Base-by-base conservation (phyloP, 306 rosid genomes). In the Dryas alaskensis region DNA sequence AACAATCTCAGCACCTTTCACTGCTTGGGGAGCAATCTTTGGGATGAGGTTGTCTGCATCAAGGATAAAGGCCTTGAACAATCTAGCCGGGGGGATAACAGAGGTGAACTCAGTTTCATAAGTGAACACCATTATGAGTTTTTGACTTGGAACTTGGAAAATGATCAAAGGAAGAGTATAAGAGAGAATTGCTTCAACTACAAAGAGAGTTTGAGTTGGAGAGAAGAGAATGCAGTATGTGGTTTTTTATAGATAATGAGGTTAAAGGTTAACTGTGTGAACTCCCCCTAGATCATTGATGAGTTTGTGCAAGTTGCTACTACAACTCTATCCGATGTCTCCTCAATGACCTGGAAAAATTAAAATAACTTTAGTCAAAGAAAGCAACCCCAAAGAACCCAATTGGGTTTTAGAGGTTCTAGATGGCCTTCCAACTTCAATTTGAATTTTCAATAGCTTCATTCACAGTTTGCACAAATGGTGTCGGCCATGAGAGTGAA, bases 41-140 rank as follows among this genome's bases (percentile, higher is more conserved):
- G 88, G 81, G 50, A 76, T 22, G 63, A 84, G 71, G 2, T 19
- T 50, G 53, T 19, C 69, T 6, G 76, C 61, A 39, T 83, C 86
- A 7, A 76, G 54, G 5, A 75, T 72, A 5, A 83, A 67, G 25
- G 82, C 90, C 73, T 81, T 81, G 77, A 76, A 86, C 42, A 81
- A 40, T 45, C 4, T 86, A 3, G 44, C 70, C 37, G 84, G 75
- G 0, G 90, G 54, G 19, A 81, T 47, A 8, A 65, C 51, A 0
- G 86, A 55, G 10, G 45, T 63, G 4, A 40, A 47, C 45, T 81
- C 82, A 5, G 42, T 17, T 54, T 81, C 84, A 47, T 67, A 69
- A 17, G 70, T 76, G 79, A 63, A 73, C 6, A 83, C 87, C 90
- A 81, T 86, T n/a, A 31, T 31, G 37, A 31, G 37, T 31, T 19